Percentiles rank a stretch among this genome's conserved stretches.
Conservation (phyloP, 805 yeast species). For the Candida maris region DNA sequence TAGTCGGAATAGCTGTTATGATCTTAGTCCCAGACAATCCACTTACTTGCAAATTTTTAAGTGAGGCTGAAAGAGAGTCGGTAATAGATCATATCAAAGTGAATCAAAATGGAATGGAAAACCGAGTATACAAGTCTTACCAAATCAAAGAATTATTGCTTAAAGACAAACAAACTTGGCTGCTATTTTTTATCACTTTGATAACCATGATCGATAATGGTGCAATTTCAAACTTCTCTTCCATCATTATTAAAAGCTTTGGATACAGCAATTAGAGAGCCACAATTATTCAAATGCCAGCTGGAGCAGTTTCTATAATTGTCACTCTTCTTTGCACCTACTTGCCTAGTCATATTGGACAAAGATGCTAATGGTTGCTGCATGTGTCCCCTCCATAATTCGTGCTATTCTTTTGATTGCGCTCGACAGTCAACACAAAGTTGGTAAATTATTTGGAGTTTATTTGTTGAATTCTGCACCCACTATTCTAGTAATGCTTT, state of each 20-base stretch:
- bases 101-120: constrained; percentile 32
- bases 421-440: constrained; percentile 14
- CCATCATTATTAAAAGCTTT: constrained; percentile 1
- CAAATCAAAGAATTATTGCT: constrained; percentile 36
- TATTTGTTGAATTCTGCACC: constrained; percentile 20
- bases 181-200: constrained; percentile 41
- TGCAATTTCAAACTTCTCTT: constrained; percentile 32
- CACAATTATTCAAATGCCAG: constrained; percentile 31
- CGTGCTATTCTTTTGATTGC: constrained; percentile 30
- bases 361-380: constrained; percentile 17
- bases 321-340: constrained; percentile 16
- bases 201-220: constrained; percentile 42
- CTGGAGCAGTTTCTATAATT: constrained; percentile 31
- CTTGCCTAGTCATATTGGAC: constrained; percentile 8
- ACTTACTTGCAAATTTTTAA: constrained; percentile 24
- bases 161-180: constrained; percentile 46
- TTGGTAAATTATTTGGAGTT: constrained; percentile 29
- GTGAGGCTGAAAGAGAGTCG: constrained; percentile 34
- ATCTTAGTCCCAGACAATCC: constrained; percentile 27
- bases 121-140: constrained; percentile 25
- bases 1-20: constrained; percentile 27
- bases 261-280: constrained; percentile 30
- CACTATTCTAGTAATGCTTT: constrained; percentile 12
- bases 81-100: constrained; percentile 24
- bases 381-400: constrained; percentile 28